Percentiles rank a stretch among this genome's conserved stretches.
phyloP scores from a whole-genome alignment of 371 early-diverging fungal genomes.

The Rhizomucor miehei region DNA sequence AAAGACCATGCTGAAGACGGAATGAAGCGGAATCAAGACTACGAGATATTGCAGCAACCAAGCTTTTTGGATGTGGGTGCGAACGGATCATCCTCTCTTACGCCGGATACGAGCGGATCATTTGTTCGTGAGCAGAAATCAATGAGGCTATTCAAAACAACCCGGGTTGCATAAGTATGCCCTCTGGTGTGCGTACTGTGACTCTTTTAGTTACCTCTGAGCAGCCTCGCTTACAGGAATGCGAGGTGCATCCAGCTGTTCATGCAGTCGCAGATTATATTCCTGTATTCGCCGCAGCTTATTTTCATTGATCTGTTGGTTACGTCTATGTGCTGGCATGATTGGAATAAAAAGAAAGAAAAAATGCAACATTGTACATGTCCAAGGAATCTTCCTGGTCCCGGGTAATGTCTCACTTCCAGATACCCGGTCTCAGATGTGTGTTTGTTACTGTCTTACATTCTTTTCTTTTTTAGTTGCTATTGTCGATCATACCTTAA shows the following conservation, averaged over 20 bases:
- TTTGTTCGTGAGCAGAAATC: conserved; percentile 17
- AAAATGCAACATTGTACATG: not conserved
- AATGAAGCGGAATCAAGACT: not conserved
- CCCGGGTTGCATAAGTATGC: not conserved
- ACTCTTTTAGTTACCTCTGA: conserved; percentile 5
- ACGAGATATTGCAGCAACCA: conserved; percentile 12
- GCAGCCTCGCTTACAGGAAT: conserved; percentile 77
- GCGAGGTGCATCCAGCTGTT: conserved; percentile 78
- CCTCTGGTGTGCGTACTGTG: not conserved
- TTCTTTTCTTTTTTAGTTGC: too few relatives aligned
- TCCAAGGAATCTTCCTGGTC: not conserved
- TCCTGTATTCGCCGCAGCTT: conserved; percentile 75
- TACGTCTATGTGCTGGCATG: not conserved
- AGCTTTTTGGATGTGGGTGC: conserved; percentile 9
- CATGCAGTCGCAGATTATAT: conserved; percentile 70
- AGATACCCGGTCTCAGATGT: too few relatives aligned
- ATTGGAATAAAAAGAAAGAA: not conserved
- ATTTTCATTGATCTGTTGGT: conserved; percentile 37
- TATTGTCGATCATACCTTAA: too few relatives aligned
- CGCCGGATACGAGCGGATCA: conserved; percentile 23
- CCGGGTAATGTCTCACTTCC: too few relatives aligned
- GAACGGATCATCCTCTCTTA: conserved; percentile 23
- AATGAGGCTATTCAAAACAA: conserved; percentile 13
- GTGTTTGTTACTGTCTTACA: too few relatives aligned
- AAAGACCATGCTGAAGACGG: too few relatives aligned